Evolutionary conservation across 257 asterid genomes (phyloP).

Genomic region (Echites panduratus): DNA sequence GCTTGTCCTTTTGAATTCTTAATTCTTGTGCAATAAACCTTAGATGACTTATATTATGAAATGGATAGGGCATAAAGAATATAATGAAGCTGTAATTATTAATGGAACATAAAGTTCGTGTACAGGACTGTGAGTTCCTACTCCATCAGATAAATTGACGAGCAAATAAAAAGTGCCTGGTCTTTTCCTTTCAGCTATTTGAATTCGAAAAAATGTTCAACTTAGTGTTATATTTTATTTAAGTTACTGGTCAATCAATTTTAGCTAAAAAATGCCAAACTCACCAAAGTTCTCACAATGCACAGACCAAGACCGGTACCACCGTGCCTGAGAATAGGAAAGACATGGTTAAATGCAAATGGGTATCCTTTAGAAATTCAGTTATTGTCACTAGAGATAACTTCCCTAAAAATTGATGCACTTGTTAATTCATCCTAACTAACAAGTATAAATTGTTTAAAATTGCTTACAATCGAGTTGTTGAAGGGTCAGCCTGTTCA

Average conservation of each 20-base stretch:
- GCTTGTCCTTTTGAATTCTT: too few relatives aligned
- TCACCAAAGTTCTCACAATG: constrained; percentile 89
- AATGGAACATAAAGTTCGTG: too few relatives aligned
- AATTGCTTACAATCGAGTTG: constrained; percentile 72
- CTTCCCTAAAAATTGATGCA: background rate
- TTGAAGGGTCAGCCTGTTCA: constrained; percentile 96
- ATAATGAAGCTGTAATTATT: too few relatives aligned
- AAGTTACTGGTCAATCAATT: background rate
- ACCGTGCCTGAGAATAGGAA: constrained; percentile 62
- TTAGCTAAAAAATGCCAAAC: constrained; percentile 17
- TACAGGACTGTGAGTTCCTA: too few relatives aligned
- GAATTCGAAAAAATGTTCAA: background rate
- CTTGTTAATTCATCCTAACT: background rate
- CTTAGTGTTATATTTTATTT: background rate
- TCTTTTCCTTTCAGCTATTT: background rate
- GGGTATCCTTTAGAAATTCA: background rate
- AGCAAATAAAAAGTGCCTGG: background rate
- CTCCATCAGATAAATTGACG: background rate
- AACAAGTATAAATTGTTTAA: background rate
- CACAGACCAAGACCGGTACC: constrained; percentile 97
- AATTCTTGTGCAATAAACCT: too few relatives aligned
- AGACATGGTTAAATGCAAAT: background rate
- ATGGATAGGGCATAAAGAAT: too few relatives aligned
- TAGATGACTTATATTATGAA: too few relatives aligned
- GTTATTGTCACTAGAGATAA: background rate